Percentiles rank a stretch among this genome's conserved stretches.
phyloP scores from a whole-genome alignment of 2,329 filamentous ascomycete genomes.

The Penicillium nordicum region DNA sequence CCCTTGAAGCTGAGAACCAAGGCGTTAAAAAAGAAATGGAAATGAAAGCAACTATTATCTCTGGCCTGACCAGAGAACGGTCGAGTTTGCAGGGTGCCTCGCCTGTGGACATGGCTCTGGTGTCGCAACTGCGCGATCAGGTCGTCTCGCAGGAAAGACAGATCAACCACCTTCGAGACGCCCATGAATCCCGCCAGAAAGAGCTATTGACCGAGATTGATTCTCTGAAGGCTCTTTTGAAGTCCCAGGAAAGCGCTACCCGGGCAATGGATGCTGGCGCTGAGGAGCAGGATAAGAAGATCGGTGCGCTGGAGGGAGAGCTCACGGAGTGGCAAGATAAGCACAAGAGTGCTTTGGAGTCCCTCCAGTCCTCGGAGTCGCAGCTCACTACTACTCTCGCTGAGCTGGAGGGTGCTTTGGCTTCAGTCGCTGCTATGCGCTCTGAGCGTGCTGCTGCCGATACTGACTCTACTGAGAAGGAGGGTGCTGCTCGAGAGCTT shows the following conservation, averaged over 20 bases:
- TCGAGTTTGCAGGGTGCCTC: slow-evolving; percentile 78
- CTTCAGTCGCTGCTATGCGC: slow-evolving; percentile 50
- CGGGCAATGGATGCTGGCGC: slow-evolving; percentile 34
- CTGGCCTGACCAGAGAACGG: slow-evolving; percentile 85
- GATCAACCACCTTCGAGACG: slow-evolving; percentile 68
- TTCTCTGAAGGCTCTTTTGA: slow-evolving; percentile 58
- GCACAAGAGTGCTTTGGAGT: slow-evolving; percentile 67
- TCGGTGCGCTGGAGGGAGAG: slow-evolving; percentile 67
- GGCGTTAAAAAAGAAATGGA: slow-evolving; percentile 94
- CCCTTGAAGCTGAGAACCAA: slow-evolving; percentile 79
- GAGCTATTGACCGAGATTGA: slow-evolving; percentile 71
- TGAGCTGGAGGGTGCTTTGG: slow-evolving; percentile 67
- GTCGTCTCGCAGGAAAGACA: slow-evolving; percentile 82
- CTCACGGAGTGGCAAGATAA: slow-evolving; percentile 71
- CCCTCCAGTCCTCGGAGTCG: slow-evolving; percentile 69
- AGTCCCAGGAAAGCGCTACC: slow-evolving; percentile 36
- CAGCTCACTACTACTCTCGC: slow-evolving; percentile 68
- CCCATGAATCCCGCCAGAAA: slow-evolving; percentile 69
- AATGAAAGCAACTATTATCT: slow-evolving; percentile 91
- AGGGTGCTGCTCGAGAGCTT: slow-evolving; percentile 44
- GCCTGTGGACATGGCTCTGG: slow-evolving; percentile 86
- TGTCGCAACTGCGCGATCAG: slow-evolving; percentile 82
- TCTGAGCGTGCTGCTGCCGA: slow-evolving; percentile 38
- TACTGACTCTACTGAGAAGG: slow-evolving; percentile 34
- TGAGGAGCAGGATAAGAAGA: slow-evolving; percentile 53